Base-by-base conservation (phyloP, 768 basidiomycete species). In the Macrocybe gigantea region DNA sequence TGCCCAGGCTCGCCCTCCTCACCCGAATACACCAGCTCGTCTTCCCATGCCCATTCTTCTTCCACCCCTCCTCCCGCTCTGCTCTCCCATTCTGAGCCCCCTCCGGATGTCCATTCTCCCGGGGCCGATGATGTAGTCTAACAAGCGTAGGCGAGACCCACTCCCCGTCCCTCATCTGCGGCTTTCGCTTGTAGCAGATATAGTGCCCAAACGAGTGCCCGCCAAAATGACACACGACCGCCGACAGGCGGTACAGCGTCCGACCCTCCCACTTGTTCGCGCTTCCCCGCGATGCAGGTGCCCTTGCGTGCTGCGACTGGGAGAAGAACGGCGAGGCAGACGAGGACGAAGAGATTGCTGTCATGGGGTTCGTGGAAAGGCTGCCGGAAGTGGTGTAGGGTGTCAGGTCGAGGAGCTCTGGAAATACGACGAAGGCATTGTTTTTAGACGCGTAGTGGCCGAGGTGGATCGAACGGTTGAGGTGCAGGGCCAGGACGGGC, bases 131-230 rank as follows among this genome's bases (percentile, higher is more conserved):
- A 12, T 66, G 50, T 2, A 64, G 64, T 30, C 65, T 64, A 9
- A 65, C 60, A 47, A 68, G 56, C 38, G 58, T 62, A 1, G 69
- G 67, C 7, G 69, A 67, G 1, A 58, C 53, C 61, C 64, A 68
- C 1, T 68, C 69, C 15, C 65, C 55, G 3, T 66, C 56, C 11
- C 66, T 59, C 36, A 72, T 73, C 34, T 75, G 74, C 0, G 93
- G 93, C 64, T 86, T 89, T 41, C 94, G 75, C 11, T 96, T 78
- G 61, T 83, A 95, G 55, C 88, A 92, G 54, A 98, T 80, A 61
- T 95, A 99, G 61, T 99, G 95, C 5, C 95, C 95, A 60, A 88
- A 94, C 4, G 85, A 85, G 60, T 96, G 93, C 46, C 84, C 81
- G 10, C 95, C 95, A 60, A 84, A 95, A 64, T 98, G 95, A 56